A percentile compares a stretch with the other conserved stretches of the same genome.
phyloP scores from a whole-genome alignment of 306 rosid genomes.

The Acacia crassicarpa region DNA sequence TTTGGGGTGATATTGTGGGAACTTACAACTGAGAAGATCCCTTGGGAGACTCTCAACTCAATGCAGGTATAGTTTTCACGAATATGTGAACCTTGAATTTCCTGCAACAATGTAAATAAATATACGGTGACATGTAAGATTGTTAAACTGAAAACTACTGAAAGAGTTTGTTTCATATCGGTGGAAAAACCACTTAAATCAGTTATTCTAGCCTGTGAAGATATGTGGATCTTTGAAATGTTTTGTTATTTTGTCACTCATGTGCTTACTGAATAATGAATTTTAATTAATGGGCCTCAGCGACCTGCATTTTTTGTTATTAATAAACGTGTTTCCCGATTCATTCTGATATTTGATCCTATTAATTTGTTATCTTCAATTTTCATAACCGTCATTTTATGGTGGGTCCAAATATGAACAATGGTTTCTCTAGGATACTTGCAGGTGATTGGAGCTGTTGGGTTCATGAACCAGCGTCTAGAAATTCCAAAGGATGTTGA shows the following conservation, averaged over 20 bases:
- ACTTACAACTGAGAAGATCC: constrained; percentile 94
- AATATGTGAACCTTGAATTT: constrained; percentile 20
- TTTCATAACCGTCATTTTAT: neutral
- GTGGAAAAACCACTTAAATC: constrained; percentile 10
- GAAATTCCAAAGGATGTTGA: constrained; percentile 90
- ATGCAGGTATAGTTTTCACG: constrained; percentile 85
- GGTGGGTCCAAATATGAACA: constrained; percentile 47
- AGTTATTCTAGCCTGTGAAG: constrained; percentile 18
- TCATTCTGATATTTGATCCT: constrained; percentile 2
- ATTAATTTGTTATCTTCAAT: neutral
- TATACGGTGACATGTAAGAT: constrained; percentile 7
- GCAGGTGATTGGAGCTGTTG: constrained; percentile 99
- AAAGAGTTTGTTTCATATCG: neutral
- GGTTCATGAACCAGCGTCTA: constrained; percentile 92
- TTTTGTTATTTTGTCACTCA: neutral
- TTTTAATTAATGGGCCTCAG: neutral
- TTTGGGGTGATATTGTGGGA: constrained; percentile 98
- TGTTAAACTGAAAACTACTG: constrained; percentile 1
- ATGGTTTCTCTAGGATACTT: constrained; percentile 44
- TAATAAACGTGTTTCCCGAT: neutral
- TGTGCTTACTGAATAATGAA: constrained; percentile 6
- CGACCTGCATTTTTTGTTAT: neutral
- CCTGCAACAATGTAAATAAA: neutral
- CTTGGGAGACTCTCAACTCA: constrained; percentile 96
- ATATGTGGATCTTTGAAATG: neutral